A percentile compares a stretch with the other conserved stretches of the same genome.
Evolutionary conservation across 23 red algal genomes (phyloP).

Genomic region (Cyanidiococcus yangmingshanensis): DNA sequence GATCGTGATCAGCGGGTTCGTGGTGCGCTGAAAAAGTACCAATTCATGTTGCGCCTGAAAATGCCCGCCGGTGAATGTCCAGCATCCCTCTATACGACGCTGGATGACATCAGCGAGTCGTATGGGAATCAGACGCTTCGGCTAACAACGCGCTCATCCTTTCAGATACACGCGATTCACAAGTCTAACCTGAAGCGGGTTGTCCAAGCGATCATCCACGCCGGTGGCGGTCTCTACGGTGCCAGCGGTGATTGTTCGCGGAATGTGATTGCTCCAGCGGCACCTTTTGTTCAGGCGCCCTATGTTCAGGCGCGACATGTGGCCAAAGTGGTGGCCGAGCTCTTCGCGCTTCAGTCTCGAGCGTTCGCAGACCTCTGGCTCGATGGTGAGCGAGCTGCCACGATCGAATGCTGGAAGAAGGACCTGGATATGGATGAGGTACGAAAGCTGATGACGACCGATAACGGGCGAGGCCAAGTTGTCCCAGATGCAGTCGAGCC

Average conservation of each 20-base stretch:
- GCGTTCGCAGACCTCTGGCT: slow-evolving; percentile 96
- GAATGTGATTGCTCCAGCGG: slow-evolving; percentile 74
- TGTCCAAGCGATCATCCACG: slow-evolving; percentile 70
- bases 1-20: slow-evolving; percentile 64
- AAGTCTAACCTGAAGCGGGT: slow-evolving; percentile 88
- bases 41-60: slow-evolving; percentile 99
- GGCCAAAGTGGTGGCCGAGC: slow-evolving; percentile 58
- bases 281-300: slow-evolving; percentile 39
- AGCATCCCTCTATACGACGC: slow-evolving; percentile 50
- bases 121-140: slow-evolving; percentile 85
- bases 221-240: slow-evolving; percentile 68
- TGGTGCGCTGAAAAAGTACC: slow-evolving; percentile 80
- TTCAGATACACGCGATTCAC: slow-evolving; percentile 90
- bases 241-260: slow-evolving; percentile 82
- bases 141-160: slow-evolving; percentile 77
- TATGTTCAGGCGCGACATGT: slow-evolving; percentile 64
- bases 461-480: slow-evolving; percentile 75
- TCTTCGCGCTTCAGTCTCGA: slow-evolving; percentile 92
- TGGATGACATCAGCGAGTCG: slow-evolving; percentile 64
- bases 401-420: slow-evolving; percentile 91
- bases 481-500: slow-evolving; percentile 67
- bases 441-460: slow-evolving; percentile 43
- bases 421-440: slow-evolving; percentile 87
- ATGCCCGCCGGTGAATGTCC: slow-evolving; percentile 96
- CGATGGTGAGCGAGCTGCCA: slow-evolving; percentile 88